Percentiles rank a stretch among this genome's conserved stretches.
Evolutionary conservation across 805 yeast species (phyloP).

Genomic region (Candida parachauliodes): DNA sequence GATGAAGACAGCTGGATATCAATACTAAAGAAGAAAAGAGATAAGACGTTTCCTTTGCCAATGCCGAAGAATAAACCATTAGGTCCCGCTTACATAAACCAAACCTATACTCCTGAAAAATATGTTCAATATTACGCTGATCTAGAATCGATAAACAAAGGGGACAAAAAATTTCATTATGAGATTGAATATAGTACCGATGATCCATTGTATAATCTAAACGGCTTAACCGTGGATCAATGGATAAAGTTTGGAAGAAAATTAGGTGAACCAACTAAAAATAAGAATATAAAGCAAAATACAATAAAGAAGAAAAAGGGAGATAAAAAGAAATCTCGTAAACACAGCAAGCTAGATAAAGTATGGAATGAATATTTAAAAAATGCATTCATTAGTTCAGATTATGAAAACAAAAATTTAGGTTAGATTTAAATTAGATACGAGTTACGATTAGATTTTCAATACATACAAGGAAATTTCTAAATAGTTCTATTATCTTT

Average conservation of each 20-base stretch:
- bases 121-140: slow-evolving; percentile 77
- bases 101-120: slow-evolving; percentile 66
- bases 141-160: slow-evolving; percentile 45
- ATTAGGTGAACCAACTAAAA: slow-evolving; percentile 43
- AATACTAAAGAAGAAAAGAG: slow-evolving; percentile 25
- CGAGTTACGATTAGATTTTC: background rate
- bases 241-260: slow-evolving; percentile 58
- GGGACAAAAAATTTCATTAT: slow-evolving; percentile 47
- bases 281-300: slow-evolving; percentile 8
- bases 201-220: slow-evolving; percentile 52
- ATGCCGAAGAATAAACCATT: slow-evolving; percentile 52
- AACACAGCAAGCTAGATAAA: slow-evolving; percentile 10
- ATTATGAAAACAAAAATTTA: slow-evolving; percentile 52
- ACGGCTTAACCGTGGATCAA: slow-evolving; percentile 53
- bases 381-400: slow-evolving; percentile 62
- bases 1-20: slow-evolving; percentile 3
- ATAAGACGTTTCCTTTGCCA: slow-evolving; percentile 58
- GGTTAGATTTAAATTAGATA: no score
- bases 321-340: slow-evolving; percentile 10
- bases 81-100: slow-evolving; percentile 78
- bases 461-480: no score
- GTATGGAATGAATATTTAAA: slow-evolving; percentile 57
- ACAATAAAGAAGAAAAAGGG: slow-evolving; percentile 22
- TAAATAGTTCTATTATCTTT: no score
- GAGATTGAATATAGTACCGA: slow-evolving; percentile 70